Conservation (phyloP, 306 rosid genomes). For the Glycine latifolia region DNA sequence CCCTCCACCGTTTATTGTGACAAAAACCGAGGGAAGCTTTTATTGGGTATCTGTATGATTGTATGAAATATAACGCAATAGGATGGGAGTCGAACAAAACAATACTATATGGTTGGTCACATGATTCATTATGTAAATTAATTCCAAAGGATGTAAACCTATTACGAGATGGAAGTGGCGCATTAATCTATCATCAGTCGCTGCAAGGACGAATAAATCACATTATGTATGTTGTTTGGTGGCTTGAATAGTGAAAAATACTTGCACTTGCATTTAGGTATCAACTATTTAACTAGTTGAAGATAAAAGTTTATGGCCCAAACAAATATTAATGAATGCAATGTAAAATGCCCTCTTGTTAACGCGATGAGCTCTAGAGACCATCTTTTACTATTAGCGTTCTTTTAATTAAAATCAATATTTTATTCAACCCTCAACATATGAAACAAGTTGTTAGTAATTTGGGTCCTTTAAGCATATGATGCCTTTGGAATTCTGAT, state of each 20-base stretch:
- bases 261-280: not conserved
- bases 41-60: not conserved
- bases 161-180: not conserved
- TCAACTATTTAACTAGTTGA: not conserved
- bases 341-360: no score
- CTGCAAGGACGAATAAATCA: constrained; percentile 1
- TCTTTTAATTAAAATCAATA: no score
- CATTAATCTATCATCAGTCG: no score
- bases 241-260: not conserved
- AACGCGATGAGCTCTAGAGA: no score
- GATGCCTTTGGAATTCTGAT: no score
- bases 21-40: not conserved
- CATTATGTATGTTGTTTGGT: not conserved
- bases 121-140: not conserved
- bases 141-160: not conserved
- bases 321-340: not conserved
- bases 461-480: no score
- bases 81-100: not conserved
- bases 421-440: no score
- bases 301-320: not conserved
- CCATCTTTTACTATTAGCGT: no score
- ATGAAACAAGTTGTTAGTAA: no score
- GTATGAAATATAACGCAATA: not conserved
- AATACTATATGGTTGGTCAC: not conserved
- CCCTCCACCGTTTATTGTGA: not conserved